phyloP scores from a whole-genome alignment of 306 rosid genomes.

The Gillenia trifoliata region DNA sequence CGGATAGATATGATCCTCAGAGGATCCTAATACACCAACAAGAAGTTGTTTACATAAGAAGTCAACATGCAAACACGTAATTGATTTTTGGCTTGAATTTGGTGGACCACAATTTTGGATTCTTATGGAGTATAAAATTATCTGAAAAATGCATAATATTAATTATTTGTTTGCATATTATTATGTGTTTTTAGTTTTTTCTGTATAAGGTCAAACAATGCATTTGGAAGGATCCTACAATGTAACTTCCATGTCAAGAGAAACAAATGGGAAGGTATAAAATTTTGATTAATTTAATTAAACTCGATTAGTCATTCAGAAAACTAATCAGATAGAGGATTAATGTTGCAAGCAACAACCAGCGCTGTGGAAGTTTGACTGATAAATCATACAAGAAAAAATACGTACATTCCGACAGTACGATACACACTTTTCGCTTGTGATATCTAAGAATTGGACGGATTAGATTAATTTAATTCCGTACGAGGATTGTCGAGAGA shows the following conservation, averaged over 20 bases:
- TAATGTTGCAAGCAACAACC: conserved; percentile 1
- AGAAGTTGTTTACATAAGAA: conserved; percentile 12
- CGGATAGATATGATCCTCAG: too few species aligned
- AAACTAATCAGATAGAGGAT: not conserved
- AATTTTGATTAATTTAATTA: not conserved
- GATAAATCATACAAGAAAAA: not conserved
- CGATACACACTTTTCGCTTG: not conserved
- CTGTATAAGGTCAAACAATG: conserved; percentile 19
- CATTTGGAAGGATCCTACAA: conserved; percentile 18
- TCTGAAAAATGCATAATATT: not conserved
- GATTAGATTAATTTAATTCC: conserved; percentile 20
- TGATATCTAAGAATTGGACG: conserved; percentile 3
- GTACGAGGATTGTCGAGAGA: conserved; percentile 3
- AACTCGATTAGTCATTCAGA: conserved; percentile 2
- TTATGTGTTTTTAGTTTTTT: conserved; percentile 1
- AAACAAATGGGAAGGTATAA: conserved; percentile 13
- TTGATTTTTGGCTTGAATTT: conserved; percentile 19
- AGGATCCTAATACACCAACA: not conserved
- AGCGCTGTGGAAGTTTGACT: not conserved
- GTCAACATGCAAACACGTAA: conserved; percentile 22
- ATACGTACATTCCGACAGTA: not conserved
- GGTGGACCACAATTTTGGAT: conserved; percentile 25
- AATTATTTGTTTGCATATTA: not conserved
- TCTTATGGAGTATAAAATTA: conserved; percentile 1
- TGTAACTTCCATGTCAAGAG: conserved; percentile 21